These are phyloP conservation scores for Paraphaeosphaeria sporulosa DNA, from an alignment of 2,329 filamentous ascomycete species.

Conservation along the genomic window DNA sequence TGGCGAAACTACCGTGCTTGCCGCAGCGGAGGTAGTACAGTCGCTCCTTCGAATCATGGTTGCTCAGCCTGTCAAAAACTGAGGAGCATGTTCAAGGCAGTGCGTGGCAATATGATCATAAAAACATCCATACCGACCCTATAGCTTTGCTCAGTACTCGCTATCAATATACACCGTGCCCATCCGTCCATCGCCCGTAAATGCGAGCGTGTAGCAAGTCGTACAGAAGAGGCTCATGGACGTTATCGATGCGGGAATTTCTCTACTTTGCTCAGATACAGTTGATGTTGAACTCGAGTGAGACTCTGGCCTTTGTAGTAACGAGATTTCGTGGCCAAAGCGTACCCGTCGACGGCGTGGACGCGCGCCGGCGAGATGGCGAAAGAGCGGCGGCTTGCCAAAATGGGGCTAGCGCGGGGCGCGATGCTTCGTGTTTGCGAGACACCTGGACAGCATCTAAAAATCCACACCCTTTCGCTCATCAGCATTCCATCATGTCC, in stretches of 20 bases:
- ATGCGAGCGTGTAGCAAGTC: no score
- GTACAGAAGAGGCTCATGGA: no score
- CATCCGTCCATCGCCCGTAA: no score
- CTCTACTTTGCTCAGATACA: no score
- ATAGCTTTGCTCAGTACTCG: background rate
- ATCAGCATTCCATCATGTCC: slow-evolving; percentile 33
- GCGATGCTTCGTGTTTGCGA: background rate
- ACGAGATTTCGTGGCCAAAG: background rate
- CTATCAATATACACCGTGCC: background rate
- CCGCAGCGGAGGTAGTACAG: slow-evolving; percentile 62
- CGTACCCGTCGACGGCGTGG: background rate
- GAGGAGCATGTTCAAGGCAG: background rate
- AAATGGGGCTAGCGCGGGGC: background rate
- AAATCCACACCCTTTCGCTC: slow-evolving; percentile 6
- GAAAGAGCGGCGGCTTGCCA: background rate
- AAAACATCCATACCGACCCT: background rate
- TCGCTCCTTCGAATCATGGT: slow-evolving; percentile 60
- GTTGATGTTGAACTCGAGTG: background rate
- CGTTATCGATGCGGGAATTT: no score
- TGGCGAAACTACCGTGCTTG: slow-evolving; percentile 64
- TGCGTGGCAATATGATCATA: background rate
- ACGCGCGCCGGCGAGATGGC: background rate
- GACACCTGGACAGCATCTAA: slow-evolving; percentile 12
- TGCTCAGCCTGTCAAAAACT: slow-evolving; percentile 27
- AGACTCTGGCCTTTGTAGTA: background rate